Evolutionary conservation across 345 rosid species (phyloP).

Genomic region (Sisymbrium irio): DNA sequence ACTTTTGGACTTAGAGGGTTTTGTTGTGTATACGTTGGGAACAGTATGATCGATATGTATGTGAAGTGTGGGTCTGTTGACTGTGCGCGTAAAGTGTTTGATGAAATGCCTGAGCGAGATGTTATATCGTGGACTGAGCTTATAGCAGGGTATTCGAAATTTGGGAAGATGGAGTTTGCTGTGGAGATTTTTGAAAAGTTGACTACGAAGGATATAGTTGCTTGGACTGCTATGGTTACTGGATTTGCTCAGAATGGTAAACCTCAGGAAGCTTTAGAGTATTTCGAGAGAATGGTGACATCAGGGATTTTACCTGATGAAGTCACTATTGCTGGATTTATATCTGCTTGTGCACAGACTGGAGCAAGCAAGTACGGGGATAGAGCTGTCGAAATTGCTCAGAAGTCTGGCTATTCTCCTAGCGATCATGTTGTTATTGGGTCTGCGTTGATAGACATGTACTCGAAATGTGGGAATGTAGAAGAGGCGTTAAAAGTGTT

Average conservation of each 20-base stretch:
- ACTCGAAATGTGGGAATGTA: conserved; percentile 72
- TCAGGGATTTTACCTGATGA: conserved; percentile 50
- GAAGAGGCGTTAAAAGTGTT: conserved; percentile 64
- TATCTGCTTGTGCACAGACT: conserved; percentile 81
- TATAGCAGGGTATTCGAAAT: conserved; percentile 53
- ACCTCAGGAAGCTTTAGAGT: conserved; percentile 64
- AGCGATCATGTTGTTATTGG: conserved; percentile 54
- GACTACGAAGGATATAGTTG: conserved; percentile 59
- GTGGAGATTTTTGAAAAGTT: conserved; percentile 43
- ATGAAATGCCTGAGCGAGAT: conserved; percentile 65
- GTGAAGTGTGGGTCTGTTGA: conserved; percentile 51
- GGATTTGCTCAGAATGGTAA: conserved; percentile 70
- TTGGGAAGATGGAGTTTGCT: conserved; percentile 61
- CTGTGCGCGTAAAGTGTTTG: conserved; percentile 59
- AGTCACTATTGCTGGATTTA: conserved; percentile 54
- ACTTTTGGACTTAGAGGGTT: conserved; percentile 64
- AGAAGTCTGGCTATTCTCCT: conserved; percentile 38
- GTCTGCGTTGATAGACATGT: conserved; percentile 80
- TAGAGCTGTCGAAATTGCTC: conserved; percentile 45
- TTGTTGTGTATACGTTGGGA: conserved; percentile 55
- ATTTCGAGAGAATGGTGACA: conserved; percentile 60
- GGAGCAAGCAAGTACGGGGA: conserved; percentile 58
- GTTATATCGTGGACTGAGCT: conserved; percentile 67
- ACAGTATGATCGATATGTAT: conserved; percentile 61
- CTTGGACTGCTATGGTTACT: conserved; percentile 77